phyloP scores from a whole-genome alignment of 2,329 filamentous ascomycete genomes.

The Colletotrichum aenigma region DNA sequence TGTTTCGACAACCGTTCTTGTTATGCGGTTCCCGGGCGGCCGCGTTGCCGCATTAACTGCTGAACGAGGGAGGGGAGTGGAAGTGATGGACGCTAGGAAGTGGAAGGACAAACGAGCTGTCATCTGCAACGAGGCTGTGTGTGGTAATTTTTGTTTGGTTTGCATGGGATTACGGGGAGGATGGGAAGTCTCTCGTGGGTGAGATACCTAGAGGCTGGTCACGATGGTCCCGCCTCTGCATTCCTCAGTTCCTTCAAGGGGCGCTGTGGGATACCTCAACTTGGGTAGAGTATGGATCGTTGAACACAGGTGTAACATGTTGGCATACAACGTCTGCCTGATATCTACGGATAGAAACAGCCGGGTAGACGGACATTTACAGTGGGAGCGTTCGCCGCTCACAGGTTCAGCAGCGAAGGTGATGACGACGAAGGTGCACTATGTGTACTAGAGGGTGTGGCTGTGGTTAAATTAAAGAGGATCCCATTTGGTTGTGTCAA shows the following conservation, averaged over 20 bases:
- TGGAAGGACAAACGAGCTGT: not conserved
- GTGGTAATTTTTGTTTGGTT: not conserved
- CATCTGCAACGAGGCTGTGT: not conserved
- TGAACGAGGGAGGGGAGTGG: not conserved
- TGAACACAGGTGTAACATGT: not conserved
- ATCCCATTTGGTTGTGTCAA: not conserved
- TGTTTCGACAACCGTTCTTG: constrained; percentile 13
- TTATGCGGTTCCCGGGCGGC: constrained; percentile 1
- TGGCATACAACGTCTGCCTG: not conserved
- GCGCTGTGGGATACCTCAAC: not conserved
- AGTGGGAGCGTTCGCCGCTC: not conserved
- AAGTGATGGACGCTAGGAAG: not conserved
- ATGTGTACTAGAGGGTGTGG: not conserved
- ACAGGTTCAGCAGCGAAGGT: not conserved
- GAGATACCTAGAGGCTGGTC: not conserved
- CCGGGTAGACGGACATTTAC: not conserved
- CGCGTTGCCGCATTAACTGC: not conserved
- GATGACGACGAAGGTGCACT: not conserved
- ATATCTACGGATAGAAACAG: not conserved
- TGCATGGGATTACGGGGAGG: not conserved
- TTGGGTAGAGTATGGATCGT: not conserved
- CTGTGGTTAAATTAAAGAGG: constrained; percentile 16
- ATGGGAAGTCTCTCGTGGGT: not conserved
- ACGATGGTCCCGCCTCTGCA: not conserved
- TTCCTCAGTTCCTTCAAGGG: not conserved